Conservation (phyloP, 2,329 filamentous ascomycete genomes). For the Sporothrix variecibatus region DNA sequence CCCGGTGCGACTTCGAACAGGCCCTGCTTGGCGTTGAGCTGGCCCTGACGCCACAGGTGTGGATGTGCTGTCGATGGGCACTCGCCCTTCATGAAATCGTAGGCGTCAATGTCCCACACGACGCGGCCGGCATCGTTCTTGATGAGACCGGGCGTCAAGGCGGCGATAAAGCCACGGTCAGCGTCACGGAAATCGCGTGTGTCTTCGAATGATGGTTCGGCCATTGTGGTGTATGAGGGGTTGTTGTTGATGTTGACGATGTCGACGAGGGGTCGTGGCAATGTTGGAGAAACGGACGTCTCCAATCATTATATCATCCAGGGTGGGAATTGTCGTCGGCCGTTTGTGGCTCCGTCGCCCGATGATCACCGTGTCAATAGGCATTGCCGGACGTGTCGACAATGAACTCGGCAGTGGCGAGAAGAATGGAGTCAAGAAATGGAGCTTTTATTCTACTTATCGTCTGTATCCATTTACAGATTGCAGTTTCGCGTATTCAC, state of each 20-base stretch:
- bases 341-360: background rate
- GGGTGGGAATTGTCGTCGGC: background rate
- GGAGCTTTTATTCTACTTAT: too few relatives aligned
- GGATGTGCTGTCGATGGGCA: conserved; percentile 4
- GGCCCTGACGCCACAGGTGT: conserved; percentile 17
- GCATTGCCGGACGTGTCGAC: background rate
- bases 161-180: conserved; percentile 12
- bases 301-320: background rate
- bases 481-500: background rate
- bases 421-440: too few relatives aligned
- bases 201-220: background rate
- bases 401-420: too few relatives aligned
- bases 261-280: background rate
- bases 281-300: background rate
- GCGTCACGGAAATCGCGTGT: background rate
- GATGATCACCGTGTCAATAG: background rate
- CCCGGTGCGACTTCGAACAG: conserved; percentile 12
- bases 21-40: conserved; percentile 20
- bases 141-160: background rate
- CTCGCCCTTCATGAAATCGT: background rate
- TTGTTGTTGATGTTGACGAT: background rate
- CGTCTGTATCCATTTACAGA: too few relatives aligned
- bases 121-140: conserved; percentile 1
- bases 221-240: background rate
- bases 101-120: conserved; percentile 7